Conservation (phyloP, 2,329 filamentous ascomycete genomes). For the Fusarium sp. region DNA sequence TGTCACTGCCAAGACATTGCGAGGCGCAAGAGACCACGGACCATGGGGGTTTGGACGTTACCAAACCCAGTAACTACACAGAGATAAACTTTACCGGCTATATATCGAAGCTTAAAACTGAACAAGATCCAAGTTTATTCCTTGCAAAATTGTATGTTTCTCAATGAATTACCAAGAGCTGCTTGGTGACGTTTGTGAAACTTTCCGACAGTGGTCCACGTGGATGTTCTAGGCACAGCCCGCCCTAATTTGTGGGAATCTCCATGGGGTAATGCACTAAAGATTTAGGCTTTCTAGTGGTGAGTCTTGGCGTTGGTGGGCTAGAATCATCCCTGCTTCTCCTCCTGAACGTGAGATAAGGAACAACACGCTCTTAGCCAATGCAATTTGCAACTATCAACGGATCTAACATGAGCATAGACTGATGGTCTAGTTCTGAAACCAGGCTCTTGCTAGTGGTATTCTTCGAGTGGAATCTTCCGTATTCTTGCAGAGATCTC, state of each 20-base stretch:
- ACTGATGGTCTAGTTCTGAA: too few relatives aligned
- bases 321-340: background rate
- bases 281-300: background rate
- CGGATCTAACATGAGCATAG: too few relatives aligned
- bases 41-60: background rate
- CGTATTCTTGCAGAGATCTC: background rate
- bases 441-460: fast-evolving
- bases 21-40: background rate
- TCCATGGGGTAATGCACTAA: constrained; percentile 1
- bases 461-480: background rate
- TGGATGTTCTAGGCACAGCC: background rate
- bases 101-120: background rate
- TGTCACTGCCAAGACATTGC: constrained; percentile 28
- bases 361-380: fast-evolving
- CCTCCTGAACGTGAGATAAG: background rate
- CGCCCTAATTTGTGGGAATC: background rate
- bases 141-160: background rate
- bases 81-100: background rate
- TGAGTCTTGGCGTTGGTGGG: background rate
- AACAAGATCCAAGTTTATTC: background rate
- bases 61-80: background rate
- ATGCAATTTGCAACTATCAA: background rate
- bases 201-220: background rate
- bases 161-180: background rate
- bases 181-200: background rate